phyloP scores from a whole-genome alignment of 441 rosid genomes.

The Adansonia grandidieri region DNA sequence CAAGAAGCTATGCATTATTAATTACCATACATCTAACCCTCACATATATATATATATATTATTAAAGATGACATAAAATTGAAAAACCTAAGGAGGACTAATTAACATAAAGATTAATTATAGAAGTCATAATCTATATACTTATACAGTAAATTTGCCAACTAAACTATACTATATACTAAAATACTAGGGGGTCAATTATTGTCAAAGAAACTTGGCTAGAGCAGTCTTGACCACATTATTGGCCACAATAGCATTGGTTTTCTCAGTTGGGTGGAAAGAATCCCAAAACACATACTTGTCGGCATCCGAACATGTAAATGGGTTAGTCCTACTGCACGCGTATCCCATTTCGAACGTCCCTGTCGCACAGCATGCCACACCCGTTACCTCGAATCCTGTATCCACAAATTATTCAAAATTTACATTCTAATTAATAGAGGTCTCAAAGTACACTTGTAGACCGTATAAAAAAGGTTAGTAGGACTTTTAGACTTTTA shows the following conservation, averaged over 20 bases:
- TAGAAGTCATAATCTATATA: not conserved
- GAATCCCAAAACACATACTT: slow-evolving; percentile 76
- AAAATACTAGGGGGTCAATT: not conserved
- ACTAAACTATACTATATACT: not conserved
- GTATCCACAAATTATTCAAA: not conserved
- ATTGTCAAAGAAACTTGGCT: slow-evolving; percentile 33
- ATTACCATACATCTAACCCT: not conserved
- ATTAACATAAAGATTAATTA: not conserved
- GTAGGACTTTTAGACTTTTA: not conserved
- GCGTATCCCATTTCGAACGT: slow-evolving; percentile 71
- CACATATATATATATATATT: not conserved
- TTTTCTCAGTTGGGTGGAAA: slow-evolving; percentile 70
- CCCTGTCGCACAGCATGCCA: slow-evolving; percentile 70
- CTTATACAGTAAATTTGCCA: not conserved
- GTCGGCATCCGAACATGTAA: slow-evolving; percentile 56
- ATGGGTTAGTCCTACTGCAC: slow-evolving; percentile 42
- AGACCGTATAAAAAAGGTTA: not conserved
- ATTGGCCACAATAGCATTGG: slow-evolving; percentile 52
- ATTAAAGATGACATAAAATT: not conserved
- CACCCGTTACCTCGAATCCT: slow-evolving; percentile 49
- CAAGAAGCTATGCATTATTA: not conserved
- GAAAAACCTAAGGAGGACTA: not conserved
- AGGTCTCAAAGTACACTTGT: too few species aligned
- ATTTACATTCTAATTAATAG: too few species aligned
- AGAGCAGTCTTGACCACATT: slow-evolving; percentile 43